These are phyloP conservation scores for Aquilaria agallochum DNA, from an alignment of 441 rosid species.

Conservation along the genomic window DNA sequence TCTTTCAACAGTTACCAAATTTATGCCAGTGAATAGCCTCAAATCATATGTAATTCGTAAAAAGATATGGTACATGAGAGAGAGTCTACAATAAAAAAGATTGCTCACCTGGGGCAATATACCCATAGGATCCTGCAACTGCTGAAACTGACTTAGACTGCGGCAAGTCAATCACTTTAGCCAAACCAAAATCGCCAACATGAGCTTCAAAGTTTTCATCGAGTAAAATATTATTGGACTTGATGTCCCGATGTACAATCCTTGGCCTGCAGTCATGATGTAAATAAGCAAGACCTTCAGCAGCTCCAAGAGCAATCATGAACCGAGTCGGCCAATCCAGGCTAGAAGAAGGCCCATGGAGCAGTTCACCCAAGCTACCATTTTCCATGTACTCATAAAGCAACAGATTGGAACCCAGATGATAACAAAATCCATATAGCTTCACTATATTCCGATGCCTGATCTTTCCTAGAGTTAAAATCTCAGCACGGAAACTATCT, in stretches of 20 bases:
- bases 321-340: slow-evolving; percentile 49
- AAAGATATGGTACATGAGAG: neutral
- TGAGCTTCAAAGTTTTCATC: slow-evolving; percentile 55
- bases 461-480: slow-evolving; percentile 58
- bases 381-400: slow-evolving; percentile 55
- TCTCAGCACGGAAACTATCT: slow-evolving; percentile 53
- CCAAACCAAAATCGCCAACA: slow-evolving; percentile 63
- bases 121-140: slow-evolving; percentile 61
- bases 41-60: neutral
- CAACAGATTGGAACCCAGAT: slow-evolving; percentile 54
- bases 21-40: neutral
- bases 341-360: slow-evolving; percentile 27
- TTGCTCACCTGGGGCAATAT: slow-evolving; percentile 53
- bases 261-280: slow-evolving; percentile 56
- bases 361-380: slow-evolving; percentile 58
- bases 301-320: slow-evolving; percentile 49
- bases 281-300: slow-evolving; percentile 56
- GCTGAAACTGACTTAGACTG: slow-evolving; percentile 61
- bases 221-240: slow-evolving; percentile 53
- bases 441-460: slow-evolving; percentile 56
- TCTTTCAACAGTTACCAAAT: neutral
- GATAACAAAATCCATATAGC: slow-evolving; percentile 52
- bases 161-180: slow-evolving; percentile 50
- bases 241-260: slow-evolving; percentile 56
- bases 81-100: neutral